Base-by-base conservation (phyloP, 306 rosid genomes). In the Quercus rubra region DNA sequence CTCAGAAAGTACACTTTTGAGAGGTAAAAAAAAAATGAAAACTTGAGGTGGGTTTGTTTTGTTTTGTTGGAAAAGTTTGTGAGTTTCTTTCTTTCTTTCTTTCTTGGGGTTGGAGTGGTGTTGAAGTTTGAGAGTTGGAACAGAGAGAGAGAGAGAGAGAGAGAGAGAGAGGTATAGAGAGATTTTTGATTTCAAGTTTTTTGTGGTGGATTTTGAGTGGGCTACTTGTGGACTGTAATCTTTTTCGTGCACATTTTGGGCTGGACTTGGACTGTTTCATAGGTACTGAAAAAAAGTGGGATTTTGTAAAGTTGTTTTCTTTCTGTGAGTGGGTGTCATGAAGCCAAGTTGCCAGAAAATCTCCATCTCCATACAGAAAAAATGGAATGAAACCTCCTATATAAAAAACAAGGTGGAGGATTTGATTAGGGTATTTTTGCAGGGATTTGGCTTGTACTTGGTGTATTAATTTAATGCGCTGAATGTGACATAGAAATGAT, bases 201-300 rank as follows among this genome's bases (percentile, higher is more conserved):
- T 71, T 61, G 91, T 67, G 87, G 84, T 75, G 41, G 83, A 83
- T 82, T 62, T 82, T 66, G 46, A 43, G 80, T 77, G 84, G 78
- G 76, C 52, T 59, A 84, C 86, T 84, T 68, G 85, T 41, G 46
- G 46, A 41, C 46, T 41, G 11, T 41, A 70, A 9, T 17, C 35
- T 46, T 35, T 35, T n/a, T 19, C 72, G 1, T 35, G 54, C 52
- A 35, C 4, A 2, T 0, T 68, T 38, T 35, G 71, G 51, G 71
- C 71, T 23, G 72, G 51, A 25, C 72, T 57, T 19, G 1, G 20
- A 11, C 70, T 30, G 43, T 41, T 41, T 38, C 17, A 1, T 13
- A 15, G 5, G 43, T 64, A 3, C 2, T 5, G 41, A 63, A 27
- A 62, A 63, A 28, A 27, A 10, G 7, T 10, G 70, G n/a, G 15